Base-by-base conservation (phyloP, 441 rosid species). In the Croton laevigatus region DNA sequence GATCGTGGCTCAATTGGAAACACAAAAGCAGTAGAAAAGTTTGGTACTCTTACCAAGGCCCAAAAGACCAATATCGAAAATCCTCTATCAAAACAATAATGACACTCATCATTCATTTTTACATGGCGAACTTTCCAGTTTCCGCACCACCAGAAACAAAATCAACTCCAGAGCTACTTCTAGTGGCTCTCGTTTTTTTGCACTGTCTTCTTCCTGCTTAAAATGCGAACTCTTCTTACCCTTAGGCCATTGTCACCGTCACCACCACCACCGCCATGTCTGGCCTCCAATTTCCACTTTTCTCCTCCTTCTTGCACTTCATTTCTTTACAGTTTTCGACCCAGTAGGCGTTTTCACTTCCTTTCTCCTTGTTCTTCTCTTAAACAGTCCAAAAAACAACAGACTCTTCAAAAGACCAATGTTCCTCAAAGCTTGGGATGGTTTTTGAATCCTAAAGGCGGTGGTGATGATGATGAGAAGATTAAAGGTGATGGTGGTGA, bases 261-360 rank as follows among this genome's bases (percentile, higher is more conserved):
- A 6, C 69, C 83, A 2, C 67, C 79, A 0, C 36, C 78, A 0
- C 71, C 82, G 57, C 77, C 83, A 4, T 85, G 84, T 9, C 69
- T 80, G 53, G 55, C 83, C 0, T 73, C 68, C 75, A 78, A 49
- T 61, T 66, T 65, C 86, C 80, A 36, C 45, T 63, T 67, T 58
- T 69, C 78, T 62, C 73, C 81, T 75, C 72, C 75, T 60, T 63
- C 79, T 46, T 65, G 59, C 62, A 52, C 80, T 52, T 79, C 89
- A 3, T 85, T 79, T 40, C 80, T 81, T 45, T 76, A 68, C 71
- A 73, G 83, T 82, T 83, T 80, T 70, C 84, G 81, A 73, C 86
- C 91, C 90, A 82, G 23, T 71, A 84, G 71, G 73, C 94, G 97
- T 64, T 89, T 88, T 72, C 93, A 90, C 62, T 92, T 91, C 84